Base-by-base conservation (phyloP, 192 early-diverging fungal species). In the Backusella liffmaniae region DNA sequence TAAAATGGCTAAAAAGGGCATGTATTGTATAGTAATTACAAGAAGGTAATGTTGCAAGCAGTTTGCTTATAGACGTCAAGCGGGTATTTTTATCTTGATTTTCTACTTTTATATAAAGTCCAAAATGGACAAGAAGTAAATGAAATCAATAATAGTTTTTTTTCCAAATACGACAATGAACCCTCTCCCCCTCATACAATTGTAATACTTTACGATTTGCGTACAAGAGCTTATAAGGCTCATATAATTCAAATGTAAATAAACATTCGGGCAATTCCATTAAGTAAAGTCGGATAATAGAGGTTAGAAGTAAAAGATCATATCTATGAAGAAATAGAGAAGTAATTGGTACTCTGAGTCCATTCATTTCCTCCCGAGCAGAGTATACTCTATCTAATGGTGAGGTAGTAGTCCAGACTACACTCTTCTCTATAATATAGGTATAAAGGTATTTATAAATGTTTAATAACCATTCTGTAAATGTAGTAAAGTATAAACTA, bases 231-330 rank as follows among this genome's bases (percentile, higher is more conserved):
- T 91, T 90, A 66, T 90, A 82, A 3, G 92, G 86, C 7, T 91
- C 93, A 51, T 94, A 92, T 34, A 93, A 85, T 73, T 92, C 91
- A 74, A 88, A 89, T 3, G 92, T 92, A 16, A 91, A 83, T 35
- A 94, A 67, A 23, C 90, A 91, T 72, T 86, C 88, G 16, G 93
- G 93, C 3, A 94, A 80, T 76, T 94, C 93, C 76, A 91, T 78
- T 21, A 94, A 83, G 73, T 93, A 94, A 16, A 94, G 78, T 12
- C 90, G 86, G 44, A 94, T 75, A 4, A 89, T 79, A 18, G 88
- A 90, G 30, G 89, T 86, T 7, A 92, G 78, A 21, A 90, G 78
- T 5, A 88, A 77, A 16, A 90, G 76, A 78, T 93, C 91, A 73
- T 88, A 90, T 21, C 77, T 67, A 39, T 87, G 84, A 35, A 94